Evolutionary conservation across 2,329 filamentous ascomycete genomes (phyloP).

Genomic region (Venturia oleaginea): DNA sequence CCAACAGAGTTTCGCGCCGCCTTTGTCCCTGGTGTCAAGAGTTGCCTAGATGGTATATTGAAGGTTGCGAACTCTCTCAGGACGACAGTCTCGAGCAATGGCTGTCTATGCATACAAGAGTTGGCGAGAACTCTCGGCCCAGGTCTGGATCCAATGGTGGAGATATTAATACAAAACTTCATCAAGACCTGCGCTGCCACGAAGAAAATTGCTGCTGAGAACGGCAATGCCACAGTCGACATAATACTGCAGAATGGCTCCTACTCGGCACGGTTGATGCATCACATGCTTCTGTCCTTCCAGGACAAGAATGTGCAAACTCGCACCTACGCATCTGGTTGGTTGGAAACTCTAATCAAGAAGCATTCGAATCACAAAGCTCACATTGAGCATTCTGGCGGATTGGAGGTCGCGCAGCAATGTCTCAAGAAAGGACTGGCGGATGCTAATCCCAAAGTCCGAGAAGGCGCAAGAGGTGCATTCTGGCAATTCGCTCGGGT

Average conservation of each 20-base stretch:
- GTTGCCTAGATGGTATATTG: constrained; percentile 75
- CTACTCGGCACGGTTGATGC: constrained; percentile 71
- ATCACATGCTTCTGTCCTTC: constrained; percentile 72
- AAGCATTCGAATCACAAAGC: constrained; percentile 71
- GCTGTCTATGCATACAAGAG: constrained; percentile 76
- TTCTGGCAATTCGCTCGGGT: constrained; percentile 76
- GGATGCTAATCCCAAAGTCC: constrained; percentile 82
- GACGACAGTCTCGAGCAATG: constrained; percentile 84
- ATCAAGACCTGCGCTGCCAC: constrained; percentile 83
- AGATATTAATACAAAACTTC: constrained; percentile 79
- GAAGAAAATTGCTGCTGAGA: constrained; percentile 85
- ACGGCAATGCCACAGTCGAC: constrained; percentile 73
- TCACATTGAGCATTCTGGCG: constrained; percentile 75
- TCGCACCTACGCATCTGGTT: constrained; percentile 66
- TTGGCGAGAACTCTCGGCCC: constrained; percentile 67
- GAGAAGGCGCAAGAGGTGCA: constrained; percentile 73
- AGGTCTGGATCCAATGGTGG: constrained; percentile 77
- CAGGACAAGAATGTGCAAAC: constrained; percentile 93
- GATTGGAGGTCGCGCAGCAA: constrained; percentile 76
- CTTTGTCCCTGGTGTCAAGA: constrained; percentile 63
- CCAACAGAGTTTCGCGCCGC: constrained; percentile 63
- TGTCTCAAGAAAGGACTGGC: constrained; percentile 80
- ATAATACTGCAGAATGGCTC: constrained; percentile 69
- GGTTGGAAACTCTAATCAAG: constrained; percentile 74
- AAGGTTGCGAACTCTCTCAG: constrained; percentile 76